phyloP scores from a whole-genome alignment of 2,329 filamentous ascomycete species.

The Aspergillus sp. region DNA sequence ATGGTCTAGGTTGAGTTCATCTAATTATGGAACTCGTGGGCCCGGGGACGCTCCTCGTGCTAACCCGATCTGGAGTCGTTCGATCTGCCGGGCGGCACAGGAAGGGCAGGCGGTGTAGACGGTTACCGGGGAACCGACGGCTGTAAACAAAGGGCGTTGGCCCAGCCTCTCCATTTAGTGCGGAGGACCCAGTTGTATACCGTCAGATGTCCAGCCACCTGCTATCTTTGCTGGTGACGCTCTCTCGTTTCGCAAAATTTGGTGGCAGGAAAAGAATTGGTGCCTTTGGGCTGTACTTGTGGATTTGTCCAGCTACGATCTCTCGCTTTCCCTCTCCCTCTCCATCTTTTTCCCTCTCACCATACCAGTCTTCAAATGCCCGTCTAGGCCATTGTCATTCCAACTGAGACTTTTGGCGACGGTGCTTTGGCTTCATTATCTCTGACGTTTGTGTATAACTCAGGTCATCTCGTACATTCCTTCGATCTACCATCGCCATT shows the following conservation, averaged over 20 bases:
- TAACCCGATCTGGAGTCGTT: conserved; percentile 8
- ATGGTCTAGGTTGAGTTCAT: background rate
- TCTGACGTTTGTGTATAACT: conserved; percentile 27
- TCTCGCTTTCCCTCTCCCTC: conserved; percentile 26
- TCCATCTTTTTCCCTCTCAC: conserved; percentile 22
- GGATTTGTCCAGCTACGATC: conserved; percentile 38
- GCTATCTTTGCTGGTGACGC: conserved; percentile 12
- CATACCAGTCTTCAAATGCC: conserved; percentile 25
- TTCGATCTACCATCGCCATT: conserved; percentile 12
- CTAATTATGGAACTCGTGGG: conserved; percentile 5
- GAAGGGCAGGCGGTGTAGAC: conserved; percentile 29
- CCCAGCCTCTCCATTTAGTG: conserved; percentile 40
- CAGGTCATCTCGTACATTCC: conserved; percentile 22
- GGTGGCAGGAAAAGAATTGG: conserved; percentile 12
- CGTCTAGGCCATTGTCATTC: conserved; percentile 13
- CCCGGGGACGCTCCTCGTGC: conserved; percentile 7
- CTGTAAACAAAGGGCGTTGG: conserved; percentile 44
- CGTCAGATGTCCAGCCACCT: conserved; percentile 35
- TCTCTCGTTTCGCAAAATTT: conserved; percentile 11
- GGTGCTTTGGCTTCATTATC: conserved; percentile 5
- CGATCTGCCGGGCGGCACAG: background rate
- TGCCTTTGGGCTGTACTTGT: conserved; percentile 18
- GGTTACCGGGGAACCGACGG: conserved; percentile 37
- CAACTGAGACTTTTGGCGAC: conserved; percentile 16
- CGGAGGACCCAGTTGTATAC: conserved; percentile 3